Conservation (phyloP, 2,329 filamentous ascomycete genomes). For the Claviceps monticola region DNA sequence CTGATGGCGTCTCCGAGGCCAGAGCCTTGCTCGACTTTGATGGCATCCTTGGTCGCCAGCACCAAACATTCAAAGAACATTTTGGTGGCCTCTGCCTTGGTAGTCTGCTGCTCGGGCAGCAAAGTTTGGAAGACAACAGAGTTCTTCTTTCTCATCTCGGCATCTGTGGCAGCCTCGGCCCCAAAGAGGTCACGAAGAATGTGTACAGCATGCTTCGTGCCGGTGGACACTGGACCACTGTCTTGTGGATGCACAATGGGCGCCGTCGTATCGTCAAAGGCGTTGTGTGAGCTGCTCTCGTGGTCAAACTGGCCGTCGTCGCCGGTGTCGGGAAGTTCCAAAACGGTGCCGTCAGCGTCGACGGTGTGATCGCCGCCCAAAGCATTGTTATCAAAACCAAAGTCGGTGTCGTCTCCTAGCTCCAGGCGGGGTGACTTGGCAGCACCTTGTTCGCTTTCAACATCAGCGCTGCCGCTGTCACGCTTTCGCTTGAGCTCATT, state of each 20-base stretch:
- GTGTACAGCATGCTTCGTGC: conserved; percentile 92
- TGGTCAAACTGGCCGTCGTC: conserved; percentile 33
- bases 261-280: conserved; percentile 66
- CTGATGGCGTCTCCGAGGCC: conserved; percentile 67
- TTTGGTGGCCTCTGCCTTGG: conserved; percentile 85
- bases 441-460: conserved; percentile 51
- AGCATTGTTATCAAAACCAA: conserved; percentile 27
- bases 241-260: conserved; percentile 70
- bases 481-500: conserved; percentile 88
- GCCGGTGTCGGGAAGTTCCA: conserved; percentile 45
- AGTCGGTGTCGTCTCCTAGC: conserved; percentile 51
- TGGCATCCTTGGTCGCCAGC: conserved; percentile 90
- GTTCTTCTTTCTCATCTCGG: conserved; percentile 59
- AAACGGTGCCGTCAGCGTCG: conserved; percentile 45
- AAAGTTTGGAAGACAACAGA: conserved; percentile 84
- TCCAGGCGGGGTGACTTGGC: conserved; percentile 58
- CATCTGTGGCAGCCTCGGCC: conserved; percentile 50
- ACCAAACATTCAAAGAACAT: conserved; percentile 99
- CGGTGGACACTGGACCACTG: conserved; percentile 73
- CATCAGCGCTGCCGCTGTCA: conserved; percentile 71
- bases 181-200: conserved; percentile 83
- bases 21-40: conserved; percentile 83
- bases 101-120: conserved; percentile 67
- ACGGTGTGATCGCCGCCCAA: conserved; percentile 40
- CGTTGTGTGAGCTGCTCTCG: conserved; percentile 36